Conservation (phyloP, 1,139 yeast genomes). For the Blastobotrys buckinghamii region DNA sequence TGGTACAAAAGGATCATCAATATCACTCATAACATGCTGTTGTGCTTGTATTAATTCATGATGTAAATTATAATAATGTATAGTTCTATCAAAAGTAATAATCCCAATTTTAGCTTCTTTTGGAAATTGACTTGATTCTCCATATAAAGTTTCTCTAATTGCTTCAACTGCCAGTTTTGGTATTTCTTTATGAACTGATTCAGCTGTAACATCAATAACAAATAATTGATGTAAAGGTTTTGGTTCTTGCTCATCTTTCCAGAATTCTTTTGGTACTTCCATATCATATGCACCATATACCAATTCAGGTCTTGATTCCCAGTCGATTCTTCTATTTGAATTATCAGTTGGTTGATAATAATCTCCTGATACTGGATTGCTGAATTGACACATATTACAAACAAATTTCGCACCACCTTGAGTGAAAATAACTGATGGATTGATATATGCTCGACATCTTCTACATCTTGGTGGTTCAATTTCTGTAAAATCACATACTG, state of each 20-base stretch:
- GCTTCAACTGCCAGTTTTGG: conserved; percentile 70
- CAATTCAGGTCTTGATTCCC: conserved; percentile 65
- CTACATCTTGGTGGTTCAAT: conserved; percentile 80
- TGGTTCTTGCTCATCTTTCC: conserved; percentile 43
- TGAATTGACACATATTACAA: conserved; percentile 85
- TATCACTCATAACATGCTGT: conserved; percentile 62
- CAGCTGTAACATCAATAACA: conserved; percentile 66
- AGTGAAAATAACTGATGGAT: conserved; percentile 71
- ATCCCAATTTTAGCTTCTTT: conserved; percentile 54
- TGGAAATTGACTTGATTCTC: conserved; percentile 26
- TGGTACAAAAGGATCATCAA: conserved; percentile 80
- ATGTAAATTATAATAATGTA: conserved; percentile 70
- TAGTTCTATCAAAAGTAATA: conserved; percentile 65
- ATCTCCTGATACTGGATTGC: conserved; percentile 63
- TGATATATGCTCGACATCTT: conserved; percentile 85
- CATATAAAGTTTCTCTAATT: conserved; percentile 52
- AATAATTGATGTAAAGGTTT: conserved; percentile 64
- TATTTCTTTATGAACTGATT: conserved; percentile 56
- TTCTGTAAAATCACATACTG: conserved; percentile 57
- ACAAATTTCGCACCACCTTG: conserved; percentile 58
- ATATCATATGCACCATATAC: conserved; percentile 82
- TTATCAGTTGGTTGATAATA: conserved; percentile 60
- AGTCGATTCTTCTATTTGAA: conserved; percentile 58
- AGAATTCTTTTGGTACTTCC: conserved; percentile 67
- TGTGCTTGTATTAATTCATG: conserved; percentile 54